phyloP scores from a whole-genome alignment of 2,329 filamentous ascomycete species.

The Parafenestella ontariensis region DNA sequence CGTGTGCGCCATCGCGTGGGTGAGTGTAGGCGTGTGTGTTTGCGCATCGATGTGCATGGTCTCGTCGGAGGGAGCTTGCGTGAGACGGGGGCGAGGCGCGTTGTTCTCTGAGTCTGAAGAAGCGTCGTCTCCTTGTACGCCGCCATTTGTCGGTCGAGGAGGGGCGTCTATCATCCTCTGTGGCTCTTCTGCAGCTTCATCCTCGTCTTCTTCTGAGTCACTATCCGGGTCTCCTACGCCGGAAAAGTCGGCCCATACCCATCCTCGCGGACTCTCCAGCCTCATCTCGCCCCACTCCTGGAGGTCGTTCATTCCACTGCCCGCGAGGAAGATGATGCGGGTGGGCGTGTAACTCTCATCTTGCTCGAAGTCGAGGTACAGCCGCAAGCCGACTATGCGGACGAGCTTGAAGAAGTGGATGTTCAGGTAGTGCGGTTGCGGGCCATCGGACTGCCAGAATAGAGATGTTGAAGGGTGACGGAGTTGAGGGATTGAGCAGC shows the following conservation, averaged over 20 bases:
- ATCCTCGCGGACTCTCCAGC: slow-evolving; percentile 81
- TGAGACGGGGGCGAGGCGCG: slow-evolving; percentile 1
- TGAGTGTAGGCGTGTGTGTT: neutral
- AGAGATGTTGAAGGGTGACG: slow-evolving; percentile 74
- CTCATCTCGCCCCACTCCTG: slow-evolving; percentile 85
- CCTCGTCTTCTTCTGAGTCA: slow-evolving; percentile 26
- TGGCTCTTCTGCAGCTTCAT: slow-evolving; percentile 23
- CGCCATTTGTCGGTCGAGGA: neutral
- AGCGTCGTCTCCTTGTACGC: slow-evolving; percentile 5
- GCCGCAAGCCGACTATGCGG: slow-evolving; percentile 77
- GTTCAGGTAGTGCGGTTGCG: slow-evolving; percentile 81
- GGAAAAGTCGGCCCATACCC: slow-evolving; percentile 82
- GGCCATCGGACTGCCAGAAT: slow-evolving; percentile 88
- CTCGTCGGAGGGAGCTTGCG: slow-evolving; percentile 10
- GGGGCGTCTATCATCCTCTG: neutral
- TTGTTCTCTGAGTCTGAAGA: slow-evolving; percentile 29
- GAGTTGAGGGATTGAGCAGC: slow-evolving; percentile 78
- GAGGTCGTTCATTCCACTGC: slow-evolving; percentile 89
- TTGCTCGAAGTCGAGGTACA: slow-evolving; percentile 87
- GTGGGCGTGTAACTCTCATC: slow-evolving; percentile 98
- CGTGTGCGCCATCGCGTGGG: slow-evolving; percentile 5
- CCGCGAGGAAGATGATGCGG: slow-evolving; percentile 85
- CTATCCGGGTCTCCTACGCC: slow-evolving; percentile 61
- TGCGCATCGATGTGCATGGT: slow-evolving; percentile 10
- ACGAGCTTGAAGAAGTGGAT: slow-evolving; percentile 87